Conservation (phyloP, 108 stramenopile genomes). For the Mayamaea pseudoterrestris region DNA sequence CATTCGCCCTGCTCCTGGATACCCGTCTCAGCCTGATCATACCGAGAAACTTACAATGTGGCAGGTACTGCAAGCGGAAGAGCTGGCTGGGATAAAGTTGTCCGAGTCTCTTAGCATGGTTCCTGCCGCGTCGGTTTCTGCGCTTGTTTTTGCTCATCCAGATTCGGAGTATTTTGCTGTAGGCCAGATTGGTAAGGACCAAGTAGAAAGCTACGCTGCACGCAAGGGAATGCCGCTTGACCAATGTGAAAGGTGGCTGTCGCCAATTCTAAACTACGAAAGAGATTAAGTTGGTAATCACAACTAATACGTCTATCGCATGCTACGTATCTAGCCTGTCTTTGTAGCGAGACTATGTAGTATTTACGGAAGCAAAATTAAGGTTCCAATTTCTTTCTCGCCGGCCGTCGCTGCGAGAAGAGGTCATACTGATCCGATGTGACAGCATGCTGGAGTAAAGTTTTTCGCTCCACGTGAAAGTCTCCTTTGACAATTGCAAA, state of each 20-base stretch:
- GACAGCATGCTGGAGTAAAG: conserved; percentile 73
- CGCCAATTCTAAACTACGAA: conserved; percentile 97
- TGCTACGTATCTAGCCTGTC: too few relatives aligned
- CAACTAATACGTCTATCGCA: too few relatives aligned
- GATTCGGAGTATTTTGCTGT: conserved; percentile 97
- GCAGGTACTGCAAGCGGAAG: conserved; percentile 86
- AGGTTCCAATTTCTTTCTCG: too few relatives aligned
- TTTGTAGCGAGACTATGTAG: too few relatives aligned
- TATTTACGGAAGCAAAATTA: too few relatives aligned
- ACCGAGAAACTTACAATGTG: conserved; percentile 99
- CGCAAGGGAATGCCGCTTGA: conserved; percentile 86
- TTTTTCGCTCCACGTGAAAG: conserved; percentile 72
- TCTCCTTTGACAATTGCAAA: conserved; percentile 79
- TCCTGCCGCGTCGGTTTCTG: conserved; percentile 95
- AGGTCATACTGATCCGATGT: conserved; percentile 82
- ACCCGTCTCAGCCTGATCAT: conserved; percentile 99
- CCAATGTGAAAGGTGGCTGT: conserved; percentile 88
- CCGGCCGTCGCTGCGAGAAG: conserved; percentile 31
- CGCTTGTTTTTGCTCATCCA: conserved; percentile 96
- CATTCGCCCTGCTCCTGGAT: conserved; percentile 98
- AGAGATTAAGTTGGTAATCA: conserved; percentile 70
- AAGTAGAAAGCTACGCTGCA: conserved; percentile 91
- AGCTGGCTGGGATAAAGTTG: conserved; percentile 86
- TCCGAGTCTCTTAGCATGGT: conserved; percentile 96
- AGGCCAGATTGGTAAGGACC: conserved; percentile 98